A percentile compares a stretch with the other conserved stretches of the same genome.
Evolutionary conservation across 768 basidiomycete species (phyloP).

Genomic region (Naganishia kalamii): DNA sequence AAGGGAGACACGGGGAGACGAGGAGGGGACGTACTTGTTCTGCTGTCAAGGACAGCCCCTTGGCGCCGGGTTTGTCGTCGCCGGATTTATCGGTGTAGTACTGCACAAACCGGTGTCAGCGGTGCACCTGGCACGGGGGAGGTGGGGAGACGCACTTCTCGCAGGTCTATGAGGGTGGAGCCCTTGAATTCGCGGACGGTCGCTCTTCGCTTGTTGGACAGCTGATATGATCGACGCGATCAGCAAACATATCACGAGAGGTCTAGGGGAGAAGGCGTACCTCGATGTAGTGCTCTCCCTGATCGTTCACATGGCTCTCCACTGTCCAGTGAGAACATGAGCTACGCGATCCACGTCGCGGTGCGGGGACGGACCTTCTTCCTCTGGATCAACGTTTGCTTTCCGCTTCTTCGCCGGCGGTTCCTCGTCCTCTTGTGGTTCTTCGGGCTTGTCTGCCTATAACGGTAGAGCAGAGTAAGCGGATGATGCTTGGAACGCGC

Average conservation of each 20-base stretch:
- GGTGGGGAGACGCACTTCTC: conserved; percentile 32
- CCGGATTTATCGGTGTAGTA: conserved; percentile 42
- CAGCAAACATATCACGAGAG: background rate
- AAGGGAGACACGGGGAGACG: background rate
- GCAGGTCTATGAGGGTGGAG: conserved; percentile 39
- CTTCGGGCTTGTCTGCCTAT: background rate
- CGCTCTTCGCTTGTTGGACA: conserved; percentile 33
- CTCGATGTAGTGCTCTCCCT: conserved; percentile 6
- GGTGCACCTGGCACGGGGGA: background rate
- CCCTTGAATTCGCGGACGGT: conserved; percentile 39
- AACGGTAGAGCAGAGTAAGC: background rate
- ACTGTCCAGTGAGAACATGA: background rate
- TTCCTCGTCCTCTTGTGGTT: background rate
- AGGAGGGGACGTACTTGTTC: conserved; percentile 33
- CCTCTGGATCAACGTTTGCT: background rate
- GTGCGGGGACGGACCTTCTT: background rate
- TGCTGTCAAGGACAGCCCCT: conserved; percentile 35
- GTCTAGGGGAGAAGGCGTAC: background rate
- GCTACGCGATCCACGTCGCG: background rate
- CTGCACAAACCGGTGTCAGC: conserved; percentile 17
- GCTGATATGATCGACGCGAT: conserved; percentile 6
- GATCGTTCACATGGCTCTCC: background rate
- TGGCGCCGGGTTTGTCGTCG: conserved; percentile 39
- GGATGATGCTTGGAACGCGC: background rate
- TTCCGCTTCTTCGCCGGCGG: conserved; percentile 6